Base-by-base conservation (phyloP, 148 eudicot genomes). In the Rheum nobile region DNA sequence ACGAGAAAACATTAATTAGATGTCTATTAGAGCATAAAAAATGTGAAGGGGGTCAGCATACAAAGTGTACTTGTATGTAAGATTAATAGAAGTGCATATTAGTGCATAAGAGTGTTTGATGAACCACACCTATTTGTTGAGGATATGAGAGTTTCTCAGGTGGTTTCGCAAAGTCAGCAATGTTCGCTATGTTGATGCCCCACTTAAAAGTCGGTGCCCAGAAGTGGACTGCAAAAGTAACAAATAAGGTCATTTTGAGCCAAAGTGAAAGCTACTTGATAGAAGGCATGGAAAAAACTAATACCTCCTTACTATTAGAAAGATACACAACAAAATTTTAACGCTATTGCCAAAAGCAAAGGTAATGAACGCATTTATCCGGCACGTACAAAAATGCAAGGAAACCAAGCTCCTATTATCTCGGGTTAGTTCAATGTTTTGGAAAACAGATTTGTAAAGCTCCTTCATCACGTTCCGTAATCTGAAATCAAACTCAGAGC, bases 141-240 rank as follows among this genome's bases (percentile, higher is more conserved):
- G 97, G 98, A 76, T 93, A 93, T 37, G 98, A 91, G 59, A 93
- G 76, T 43, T 90, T 93, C 82, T 91, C 97, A 0, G 98, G 90
- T 8, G 97, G 97, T 77, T 89, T 93, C 26, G 86, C 57, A 34
- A 87, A 89, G 81, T 93, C 98, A 2, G 88, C 97, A 46, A 93
- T 78, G 75, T 93, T 93, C n/a, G 98, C 98, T 32, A 93, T 93
- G 84, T 91, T 93, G 12, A 93, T 93, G 76, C 94, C 97, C 97
- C 97, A 93, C 77, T 93, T 93, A 84, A 93, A 91, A 32, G 98
- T 93, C n/a, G 98, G 97, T 16, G 98, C 98, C 98, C 98, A 93
- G 81, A 93, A 93, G 82, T 93, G 98, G 87, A 93, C 97, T 93
- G 83, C 85, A 80, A 80, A 10, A 77, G 24, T 52, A 47, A 48